Evolutionary conservation across 2,329 filamentous ascomycete species (phyloP).

Genomic region (Talaromyces funiculosus): DNA sequence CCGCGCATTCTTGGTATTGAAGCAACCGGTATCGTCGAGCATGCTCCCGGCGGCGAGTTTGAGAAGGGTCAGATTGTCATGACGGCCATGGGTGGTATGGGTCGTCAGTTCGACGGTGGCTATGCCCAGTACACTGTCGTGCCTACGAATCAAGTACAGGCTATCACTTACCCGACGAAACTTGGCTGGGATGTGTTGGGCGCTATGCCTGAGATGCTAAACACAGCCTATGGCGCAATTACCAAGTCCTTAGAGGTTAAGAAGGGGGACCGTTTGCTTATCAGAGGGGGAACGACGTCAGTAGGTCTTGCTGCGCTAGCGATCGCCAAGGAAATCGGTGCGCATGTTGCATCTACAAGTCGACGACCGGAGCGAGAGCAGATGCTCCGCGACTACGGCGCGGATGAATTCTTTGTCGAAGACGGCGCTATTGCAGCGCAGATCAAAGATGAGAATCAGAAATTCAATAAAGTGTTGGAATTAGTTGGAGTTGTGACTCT

Average conservation of each 20-base stretch:
- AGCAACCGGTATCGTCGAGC: slow-evolving; percentile 38
- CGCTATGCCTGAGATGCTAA: slow-evolving; percentile 48
- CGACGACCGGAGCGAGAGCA: slow-evolving; percentile 30
- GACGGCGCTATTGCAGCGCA: slow-evolving; percentile 35
- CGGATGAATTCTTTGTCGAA: slow-evolving; percentile 43
- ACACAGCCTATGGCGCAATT: slow-evolving; percentile 45
- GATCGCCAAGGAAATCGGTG: slow-evolving; percentile 40
- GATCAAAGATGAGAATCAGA: slow-evolving; percentile 26
- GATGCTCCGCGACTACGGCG: slow-evolving; percentile 37
- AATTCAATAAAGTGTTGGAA: slow-evolving; percentile 45
- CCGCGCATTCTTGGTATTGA: slow-evolving; percentile 46
- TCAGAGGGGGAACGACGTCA: slow-evolving; percentile 47
- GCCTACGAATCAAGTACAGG: slow-evolving; percentile 36
- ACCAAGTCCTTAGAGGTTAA: slow-evolving; percentile 35
- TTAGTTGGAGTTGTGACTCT: slow-evolving; percentile 42
- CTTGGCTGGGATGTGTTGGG: slow-evolving; percentile 42
- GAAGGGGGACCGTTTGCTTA: slow-evolving; percentile 40
- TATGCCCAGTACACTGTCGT: slow-evolving; percentile 48
- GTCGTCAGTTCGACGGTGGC: slow-evolving; percentile 43
- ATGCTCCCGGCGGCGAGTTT: slow-evolving; percentile 33
- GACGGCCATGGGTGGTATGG: slow-evolving; percentile 48
- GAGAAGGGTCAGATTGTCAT: slow-evolving; percentile 38
- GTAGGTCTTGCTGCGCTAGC: slow-evolving; percentile 45
- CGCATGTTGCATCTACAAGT: slow-evolving; percentile 38
- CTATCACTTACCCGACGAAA: slow-evolving; percentile 24